These are phyloP conservation scores for Lichtheimia corymbifera DNA, from an alignment of 371 early-diverging fungal species.

Conservation along the genomic window DNA sequence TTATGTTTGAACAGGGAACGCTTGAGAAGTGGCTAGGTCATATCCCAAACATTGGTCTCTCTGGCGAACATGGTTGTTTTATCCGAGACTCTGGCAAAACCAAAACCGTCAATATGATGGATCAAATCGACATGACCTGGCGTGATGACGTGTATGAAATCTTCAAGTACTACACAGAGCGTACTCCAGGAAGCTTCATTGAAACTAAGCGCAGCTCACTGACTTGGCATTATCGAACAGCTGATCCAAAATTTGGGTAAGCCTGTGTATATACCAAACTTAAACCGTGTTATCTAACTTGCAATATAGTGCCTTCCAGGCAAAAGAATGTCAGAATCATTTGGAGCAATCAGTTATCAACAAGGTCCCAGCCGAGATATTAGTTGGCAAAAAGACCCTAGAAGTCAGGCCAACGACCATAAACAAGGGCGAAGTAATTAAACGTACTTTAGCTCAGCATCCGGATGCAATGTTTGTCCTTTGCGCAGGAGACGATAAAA, in stretches of 20 bases:
- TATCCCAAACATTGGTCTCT: constrained; percentile 73
- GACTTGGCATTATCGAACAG: constrained; percentile 92
- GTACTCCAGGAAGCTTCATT: constrained; percentile 86
- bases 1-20: constrained; percentile 67
- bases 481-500: constrained; percentile 95
- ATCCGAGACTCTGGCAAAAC: constrained; percentile 74
- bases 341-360: constrained; percentile 80
- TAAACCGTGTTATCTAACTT: background rate
- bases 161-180: constrained; percentile 87
- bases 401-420: constrained; percentile 85
- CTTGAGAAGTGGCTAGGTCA: constrained; percentile 88
- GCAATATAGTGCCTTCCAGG: constrained; percentile 64
- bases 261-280: constrained; percentile 11
- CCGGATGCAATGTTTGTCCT: constrained; percentile 85
- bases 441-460: constrained; percentile 62
- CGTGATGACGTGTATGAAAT: constrained; percentile 87
- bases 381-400: constrained; percentile 96
- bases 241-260: constrained; percentile 82
- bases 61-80: constrained; percentile 96
- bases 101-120: constrained; percentile 81
- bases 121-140: constrained; percentile 87
- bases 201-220: constrained; percentile 83
- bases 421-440: constrained; percentile 95
- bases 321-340: constrained; percentile 91
- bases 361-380: constrained; percentile 88